A percentile compares a stretch with the other conserved stretches of the same genome.
Conservation (phyloP, 2,329 filamentous ascomycete genomes). For the Lecanicillium sp. region DNA sequence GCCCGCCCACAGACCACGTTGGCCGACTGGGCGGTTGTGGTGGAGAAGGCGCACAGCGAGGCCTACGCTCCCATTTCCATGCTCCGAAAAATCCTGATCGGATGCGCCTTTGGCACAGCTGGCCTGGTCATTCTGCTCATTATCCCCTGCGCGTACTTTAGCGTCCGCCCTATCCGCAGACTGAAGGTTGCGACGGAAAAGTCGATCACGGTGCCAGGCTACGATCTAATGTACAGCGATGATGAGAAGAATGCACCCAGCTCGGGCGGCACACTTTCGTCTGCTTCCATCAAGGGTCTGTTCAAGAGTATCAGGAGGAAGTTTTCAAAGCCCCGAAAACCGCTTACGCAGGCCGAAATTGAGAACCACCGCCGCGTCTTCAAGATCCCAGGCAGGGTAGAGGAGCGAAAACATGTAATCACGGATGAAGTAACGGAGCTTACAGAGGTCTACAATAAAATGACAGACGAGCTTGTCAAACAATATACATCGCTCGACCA, state of each 20-base stretch:
- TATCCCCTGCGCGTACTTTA: slow-evolving; percentile 74
- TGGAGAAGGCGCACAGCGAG: slow-evolving; percentile 70
- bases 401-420: slow-evolving; percentile 65
- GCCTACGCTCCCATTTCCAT: slow-evolving; percentile 69
- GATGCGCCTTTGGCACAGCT: slow-evolving; percentile 77
- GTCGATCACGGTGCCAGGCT: slow-evolving; percentile 61
- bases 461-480: slow-evolving; percentile 83
- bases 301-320: slow-evolving; percentile 32
- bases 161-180: slow-evolving; percentile 71
- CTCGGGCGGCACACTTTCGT: slow-evolving; percentile 35
- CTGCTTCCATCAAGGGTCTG: slow-evolving; percentile 39
- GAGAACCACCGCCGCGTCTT: slow-evolving; percentile 53
- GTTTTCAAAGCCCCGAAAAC: slow-evolving; percentile 27
- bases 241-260: slow-evolving; percentile 39
- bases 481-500: slow-evolving; percentile 82
- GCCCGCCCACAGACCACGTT: slow-evolving; percentile 61
- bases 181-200: slow-evolving; percentile 70
- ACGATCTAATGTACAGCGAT: slow-evolving; percentile 36
- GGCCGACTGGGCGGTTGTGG: slow-evolving; percentile 75
- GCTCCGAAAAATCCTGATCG: slow-evolving; percentile 73
- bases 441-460: slow-evolving; percentile 82
- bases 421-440: slow-evolving; percentile 83
- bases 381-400: slow-evolving; percentile 79
- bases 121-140: slow-evolving; percentile 66
- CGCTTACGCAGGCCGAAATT: slow-evolving; percentile 24